Evolutionary conservation across 768 basidiomycete species (phyloP).

Genomic region (Xerocomus potaroensis): DNA sequence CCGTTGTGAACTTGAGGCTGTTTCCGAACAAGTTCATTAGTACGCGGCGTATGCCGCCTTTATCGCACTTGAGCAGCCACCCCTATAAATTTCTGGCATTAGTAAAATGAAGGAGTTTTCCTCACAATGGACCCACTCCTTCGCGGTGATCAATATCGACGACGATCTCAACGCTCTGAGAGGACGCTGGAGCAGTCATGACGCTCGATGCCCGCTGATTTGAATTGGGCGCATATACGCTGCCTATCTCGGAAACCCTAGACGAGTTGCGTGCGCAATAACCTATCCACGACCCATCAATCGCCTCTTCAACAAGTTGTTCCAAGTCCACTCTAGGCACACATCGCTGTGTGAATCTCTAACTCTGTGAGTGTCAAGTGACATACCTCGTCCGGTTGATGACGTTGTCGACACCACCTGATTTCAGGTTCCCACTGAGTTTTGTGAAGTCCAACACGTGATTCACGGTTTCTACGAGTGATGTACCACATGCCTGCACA

Average conservation of each 20-base stretch:
- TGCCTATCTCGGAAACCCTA: slow-evolving; percentile 81
- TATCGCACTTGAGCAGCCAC: slow-evolving; percentile 85
- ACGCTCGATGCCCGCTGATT: slow-evolving; percentile 43
- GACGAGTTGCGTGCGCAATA: slow-evolving; percentile 73
- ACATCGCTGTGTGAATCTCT: not conserved
- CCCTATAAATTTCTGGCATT: slow-evolving; percentile 45
- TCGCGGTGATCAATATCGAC: slow-evolving; percentile 76
- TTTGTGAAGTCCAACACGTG: slow-evolving; percentile 97
- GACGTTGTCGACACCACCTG: slow-evolving; percentile 72
- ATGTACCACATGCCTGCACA: slow-evolving; percentile 93
- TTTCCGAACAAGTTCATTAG: slow-evolving; percentile 96
- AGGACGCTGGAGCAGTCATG: slow-evolving; percentile 31
- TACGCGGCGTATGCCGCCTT: slow-evolving; percentile 86
- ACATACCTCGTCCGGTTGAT: slow-evolving; percentile 64
- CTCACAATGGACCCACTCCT: slow-evolving; percentile 43
- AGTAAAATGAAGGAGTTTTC: not conserved
- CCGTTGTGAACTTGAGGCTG: slow-evolving; percentile 87
- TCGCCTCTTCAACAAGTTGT: slow-evolving; percentile 82
- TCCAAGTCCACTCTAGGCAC: slow-evolving; percentile 64
- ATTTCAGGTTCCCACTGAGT: slow-evolving; percentile 79
- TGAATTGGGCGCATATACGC: slow-evolving; percentile 76
- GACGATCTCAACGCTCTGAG: slow-evolving; percentile 74
- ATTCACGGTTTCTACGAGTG: slow-evolving; percentile 93
- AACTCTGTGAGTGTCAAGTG: not conserved
- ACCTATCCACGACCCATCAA: slow-evolving; percentile 94